Conservation (phyloP, 495 filamentous ascomycete species). For the Corynascus novoguineensis region DNA sequence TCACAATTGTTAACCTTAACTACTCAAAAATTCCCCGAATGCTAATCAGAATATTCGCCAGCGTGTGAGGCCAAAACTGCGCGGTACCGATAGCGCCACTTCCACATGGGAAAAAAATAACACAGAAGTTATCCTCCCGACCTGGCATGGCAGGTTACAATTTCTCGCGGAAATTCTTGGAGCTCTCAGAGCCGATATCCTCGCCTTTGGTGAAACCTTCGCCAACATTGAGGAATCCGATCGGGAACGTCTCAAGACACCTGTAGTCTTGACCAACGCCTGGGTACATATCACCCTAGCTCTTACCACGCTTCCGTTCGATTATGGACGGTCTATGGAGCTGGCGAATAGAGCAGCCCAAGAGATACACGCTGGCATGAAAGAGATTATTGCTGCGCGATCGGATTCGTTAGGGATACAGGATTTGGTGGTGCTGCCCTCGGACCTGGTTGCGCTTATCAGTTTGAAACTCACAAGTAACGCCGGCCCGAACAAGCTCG, state of each 20-base stretch:
- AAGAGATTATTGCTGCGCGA: neutral
- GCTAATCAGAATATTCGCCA: no score
- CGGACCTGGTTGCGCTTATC: conserved; percentile 34
- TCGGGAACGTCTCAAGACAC: neutral
- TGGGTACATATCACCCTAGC: conserved; percentile 9
- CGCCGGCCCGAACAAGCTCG: conserved; percentile 19
- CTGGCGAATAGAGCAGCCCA: neutral
- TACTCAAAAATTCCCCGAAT: no score
- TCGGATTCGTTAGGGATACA: conserved; percentile 17
- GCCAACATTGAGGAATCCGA: neutral
- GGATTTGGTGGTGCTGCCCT: conserved; percentile 31
- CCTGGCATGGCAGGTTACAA: no score
- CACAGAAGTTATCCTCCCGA: neutral
- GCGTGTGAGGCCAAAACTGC: no score
- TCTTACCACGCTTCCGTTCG: neutral
- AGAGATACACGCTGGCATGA: neutral
- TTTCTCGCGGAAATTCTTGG: neutral
- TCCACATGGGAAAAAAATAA: no score
- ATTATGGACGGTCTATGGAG: neutral
- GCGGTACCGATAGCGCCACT: no score
- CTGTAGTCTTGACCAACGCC: neutral
- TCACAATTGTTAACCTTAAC: no score
- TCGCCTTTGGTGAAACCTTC: neutral
- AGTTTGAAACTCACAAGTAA: conserved; percentile 30
- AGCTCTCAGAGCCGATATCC: neutral